A percentile compares a stretch with the other conserved stretches of the same genome.
phyloP scores from a whole-genome alignment of 2,329 filamentous ascomycete species.

The Amauroascus niger region DNA sequence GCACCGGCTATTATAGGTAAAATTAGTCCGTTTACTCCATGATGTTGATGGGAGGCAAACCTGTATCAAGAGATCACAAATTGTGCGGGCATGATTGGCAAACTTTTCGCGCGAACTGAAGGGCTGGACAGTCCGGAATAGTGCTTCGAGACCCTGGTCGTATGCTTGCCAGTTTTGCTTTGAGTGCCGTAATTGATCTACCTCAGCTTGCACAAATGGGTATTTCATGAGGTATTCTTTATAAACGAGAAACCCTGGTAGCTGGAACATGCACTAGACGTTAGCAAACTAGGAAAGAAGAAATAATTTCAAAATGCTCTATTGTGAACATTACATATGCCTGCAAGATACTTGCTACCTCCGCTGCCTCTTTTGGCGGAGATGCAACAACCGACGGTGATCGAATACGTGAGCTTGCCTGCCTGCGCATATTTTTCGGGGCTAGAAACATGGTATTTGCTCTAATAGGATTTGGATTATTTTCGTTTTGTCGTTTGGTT shows the following conservation, averaged over 20 bases:
- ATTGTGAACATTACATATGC: constrained; percentile 5
- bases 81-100: constrained; percentile 65
- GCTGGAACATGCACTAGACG: constrained; percentile 45
- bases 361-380: constrained; percentile 45
- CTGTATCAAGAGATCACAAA: constrained; percentile 85
- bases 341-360: constrained; percentile 47
- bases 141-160: constrained; percentile 73
- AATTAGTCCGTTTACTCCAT: not conserved
- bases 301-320: constrained; percentile 29
- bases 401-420: constrained; percentile 25
- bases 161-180: constrained; percentile 68
- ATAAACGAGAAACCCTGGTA: constrained; percentile 74
- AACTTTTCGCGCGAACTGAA: constrained; percentile 54
- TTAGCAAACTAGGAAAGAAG: constrained; percentile 30
- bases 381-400: constrained; percentile 37
- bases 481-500: not conserved
- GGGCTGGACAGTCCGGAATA: constrained; percentile 66
- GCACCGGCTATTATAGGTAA: constrained; percentile 58
- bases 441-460: constrained; percentile 13
- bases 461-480: constrained; percentile 24
- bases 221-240: constrained; percentile 89
- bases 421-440: constrained; percentile 23
- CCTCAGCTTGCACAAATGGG: constrained; percentile 70
- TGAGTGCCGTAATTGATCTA: constrained; percentile 57
- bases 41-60: constrained; percentile 37